Base-by-base conservation (phyloP, 2,329 filamentous ascomycete genomes). In the Xylariales sp. region DNA sequence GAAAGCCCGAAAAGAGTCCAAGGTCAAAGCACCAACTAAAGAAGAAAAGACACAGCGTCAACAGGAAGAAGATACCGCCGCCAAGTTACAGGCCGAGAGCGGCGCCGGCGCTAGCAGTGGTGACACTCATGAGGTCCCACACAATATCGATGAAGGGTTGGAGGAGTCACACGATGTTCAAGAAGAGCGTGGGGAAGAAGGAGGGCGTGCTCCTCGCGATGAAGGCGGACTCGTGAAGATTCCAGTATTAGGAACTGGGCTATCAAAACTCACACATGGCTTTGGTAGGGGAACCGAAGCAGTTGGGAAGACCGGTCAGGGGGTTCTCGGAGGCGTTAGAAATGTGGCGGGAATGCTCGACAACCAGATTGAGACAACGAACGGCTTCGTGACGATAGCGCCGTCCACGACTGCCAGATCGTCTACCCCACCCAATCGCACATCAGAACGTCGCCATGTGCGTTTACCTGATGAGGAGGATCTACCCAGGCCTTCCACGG, bases 1-100 rank as follows among this genome's bases (percentile, higher is more conserved):
- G 58, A 75, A 75, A 49, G 65, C 69, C 1, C 78, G 81, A n/a
- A 77, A 71, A 44, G 64, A 71, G 34, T 57, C 63, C 21, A 73
- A 70, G 43, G 61, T 66, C 20, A 73, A 73, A 42, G 63, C 67
- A 1, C 60, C 72, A 14, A 72, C 69, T 29, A 81, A 77, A 51
- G 56, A 69, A 12, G 74, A 80, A 48, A 70, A 58, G 28, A 60
- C 64, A 2, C 61, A 69, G 15, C 73, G 69, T 38, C 59, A 68
- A 33, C 72, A 68, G 43, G 61, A 57, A 20, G 66, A 73, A 43
- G 75, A 81, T 46, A 65, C 63, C 3, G 69, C 68, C 16, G 77
- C 76, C 4, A 61, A 69, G 28, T 56, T 62, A 16, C 68, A 74
- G 46, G 81, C 79, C 2, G 63, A 73, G 41, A 68, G 62, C 14